Percentiles rank a stretch among this genome's conserved stretches.
Conservation (phyloP, 495 filamentous ascomycete genomes). For the Penicillium atrosanguineum region DNA sequence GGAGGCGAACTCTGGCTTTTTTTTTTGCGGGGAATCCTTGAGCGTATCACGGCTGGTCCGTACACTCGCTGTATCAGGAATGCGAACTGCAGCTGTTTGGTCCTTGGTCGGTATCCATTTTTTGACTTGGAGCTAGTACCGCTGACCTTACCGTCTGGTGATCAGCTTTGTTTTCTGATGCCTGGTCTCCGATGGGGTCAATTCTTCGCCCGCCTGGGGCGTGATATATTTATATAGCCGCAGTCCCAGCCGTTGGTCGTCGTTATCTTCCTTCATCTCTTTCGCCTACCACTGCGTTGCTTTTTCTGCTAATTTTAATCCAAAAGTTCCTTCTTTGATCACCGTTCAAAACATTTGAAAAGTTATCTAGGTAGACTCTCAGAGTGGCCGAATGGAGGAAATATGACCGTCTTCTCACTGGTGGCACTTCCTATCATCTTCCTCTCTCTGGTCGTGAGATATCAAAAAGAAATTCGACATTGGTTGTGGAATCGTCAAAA, state of each 20-base stretch:
- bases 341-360: neutral
- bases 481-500: conserved; percentile 16
- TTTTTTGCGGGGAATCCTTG: conserved; percentile 35
- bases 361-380: neutral
- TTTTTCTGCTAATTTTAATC: conserved; percentile 3
- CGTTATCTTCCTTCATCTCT: conserved; percentile 9
- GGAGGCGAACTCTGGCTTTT: conserved; percentile 9
- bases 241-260: conserved; percentile 4
- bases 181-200: conserved; percentile 14
- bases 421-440: conserved; percentile 34
- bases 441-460: conserved; percentile 42
- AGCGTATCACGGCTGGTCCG: conserved; percentile 28
- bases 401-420: conserved; percentile 37
- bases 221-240: conserved; percentile 14
- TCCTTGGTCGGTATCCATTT: conserved; percentile 13
- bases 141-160: conserved; percentile 13
- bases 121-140: conserved; percentile 14
- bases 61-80: conserved; percentile 21
- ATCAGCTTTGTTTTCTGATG: conserved; percentile 19
- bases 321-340: conserved; percentile 5
- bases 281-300: conserved; percentile 18
- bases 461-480: conserved; percentile 34
- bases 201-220: conserved; percentile 8
- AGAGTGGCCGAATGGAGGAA: conserved; percentile 20
- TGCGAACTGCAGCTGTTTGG: conserved; percentile 23